Base-by-base conservation (phyloP, 2,329 filamentous ascomycete species). In the Pyrenophora tritici-repentis region DNA sequence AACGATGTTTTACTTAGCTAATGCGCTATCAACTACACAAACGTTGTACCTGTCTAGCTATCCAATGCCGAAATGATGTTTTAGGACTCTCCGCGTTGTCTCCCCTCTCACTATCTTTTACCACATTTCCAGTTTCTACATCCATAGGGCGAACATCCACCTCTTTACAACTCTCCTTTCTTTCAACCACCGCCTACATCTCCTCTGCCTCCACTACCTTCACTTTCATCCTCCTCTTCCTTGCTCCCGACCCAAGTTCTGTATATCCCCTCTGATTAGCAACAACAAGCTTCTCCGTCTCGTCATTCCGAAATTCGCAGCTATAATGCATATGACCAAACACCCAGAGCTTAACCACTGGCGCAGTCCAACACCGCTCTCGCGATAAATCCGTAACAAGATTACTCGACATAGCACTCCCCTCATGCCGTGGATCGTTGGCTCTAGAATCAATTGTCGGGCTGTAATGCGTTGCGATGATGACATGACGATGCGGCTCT, bases 251-350 rank as follows among this genome's bases (percentile, higher is more conserved):
- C 20, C 41, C 41, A 9, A 26, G 3, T 14, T 20, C 18, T n/a
- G 32, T n/a, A 58, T 76, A 76, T 0, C 76, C 76, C 42, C 65
- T 58, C 53, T 79, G 76, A 47, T 79, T 76, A 0, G 76, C 55
- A 3, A 76, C 9, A 4, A 78, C 50, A 22, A 76, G 66, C 47
- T 75, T 66, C 13, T 44, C 42, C 4, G 33, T 42, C 5, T 57
- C 45, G 12, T 66, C 62, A 3, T 72, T 67, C 4, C 48, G 20
- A 49, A 75, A 76, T 33, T 76, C 72, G 58, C 76, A 79, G 49
- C 77, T 79, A 56, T 70, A 79, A 55, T 81, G 78, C 9, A 78
- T 81, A 52, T 81, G 78, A 0, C 79, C 78, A 64, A 80, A 81
- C 0, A 72, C 78, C 79, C 78, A 82, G 0, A 77, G 24, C 58